Evolutionary conservation across 2,329 filamentous ascomycete genomes (phyloP), one percentile per base, ranked within the genome.

Genomic region (Colletotrichum caudatum): DNA sequence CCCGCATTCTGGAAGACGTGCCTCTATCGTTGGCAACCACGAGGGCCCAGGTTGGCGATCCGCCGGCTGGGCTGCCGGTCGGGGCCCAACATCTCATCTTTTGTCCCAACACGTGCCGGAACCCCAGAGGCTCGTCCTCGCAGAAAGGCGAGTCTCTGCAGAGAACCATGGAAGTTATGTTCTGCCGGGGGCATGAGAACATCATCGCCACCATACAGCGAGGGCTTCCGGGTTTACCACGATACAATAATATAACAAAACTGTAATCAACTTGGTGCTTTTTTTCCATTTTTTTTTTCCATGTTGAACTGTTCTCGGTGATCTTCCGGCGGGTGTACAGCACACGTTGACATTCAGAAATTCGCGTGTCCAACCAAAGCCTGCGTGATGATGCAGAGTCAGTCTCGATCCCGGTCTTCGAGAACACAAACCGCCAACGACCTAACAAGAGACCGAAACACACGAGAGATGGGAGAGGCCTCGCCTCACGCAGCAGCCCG

Each of bases 71-170:
- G 8, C 16, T 8, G 29, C 23, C 33, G 9, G 20, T 14, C 20
- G 18, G 23, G 20, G 54, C 20, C 18, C 16, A 16, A 16, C 6
- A 18, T 57, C 33, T 16, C 16, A 37, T 57, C 54, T 57, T 23
- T 23, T 23, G 35, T 16, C 14, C 14, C 18, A 18, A 51, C 14
- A 3, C 11, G 29, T 26, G 23, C 14, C 23, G 6, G 6, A 18
- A 8, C 6, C 23, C 3, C 14, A 12, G 50, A 29, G 29, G 29
- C 29, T 29, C 3, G 29, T 29, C 1, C 5, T 29, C 8, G 2
- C 23, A 7, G 0, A 5, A 8, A 29, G 23, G n/a, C 5, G 0
- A 16, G 23, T 37, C 1, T 37, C 8, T 44, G 3, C 5, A 20
- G 7, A 20, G 18, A 16, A 18, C 9, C 7, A 2, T 7, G 16